Conservation (phyloP, 1,139 yeast genomes). For the Taphrina communis region DNA sequence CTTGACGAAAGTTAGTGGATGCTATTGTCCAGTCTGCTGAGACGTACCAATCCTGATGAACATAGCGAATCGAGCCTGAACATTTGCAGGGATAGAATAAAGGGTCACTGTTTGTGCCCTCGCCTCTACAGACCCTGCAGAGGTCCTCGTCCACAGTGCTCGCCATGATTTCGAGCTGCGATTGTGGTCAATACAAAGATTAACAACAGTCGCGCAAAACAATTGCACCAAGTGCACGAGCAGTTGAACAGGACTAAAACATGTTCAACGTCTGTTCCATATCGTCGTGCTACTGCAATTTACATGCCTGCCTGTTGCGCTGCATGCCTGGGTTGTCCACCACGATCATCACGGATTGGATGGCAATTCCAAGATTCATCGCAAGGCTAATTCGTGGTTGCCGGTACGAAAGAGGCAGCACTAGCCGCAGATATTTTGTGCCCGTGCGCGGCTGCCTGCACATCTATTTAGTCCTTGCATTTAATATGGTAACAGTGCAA, state of each 20-base stretch:
- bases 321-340: too few relatives aligned
- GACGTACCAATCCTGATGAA: constrained; percentile 80
- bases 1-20: constrained; percentile 45
- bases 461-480: not conserved
- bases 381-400: too few relatives aligned
- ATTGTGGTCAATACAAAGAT: not conserved
- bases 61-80: constrained; percentile 88
- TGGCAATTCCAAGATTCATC: too few relatives aligned
- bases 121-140: constrained; percentile 95
- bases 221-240: too few relatives aligned
- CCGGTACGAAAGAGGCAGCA: not conserved
- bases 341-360: too few relatives aligned
- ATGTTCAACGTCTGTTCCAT: not conserved
- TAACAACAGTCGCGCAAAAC: not conserved
- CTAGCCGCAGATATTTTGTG: not conserved
- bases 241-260: not conserved
- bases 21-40: not conserved
- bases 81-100: constrained; percentile 91
- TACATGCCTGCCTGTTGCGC: too few relatives aligned
- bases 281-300: not conserved
- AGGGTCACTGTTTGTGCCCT: constrained; percentile 78
- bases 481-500: not conserved
- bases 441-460: not conserved
- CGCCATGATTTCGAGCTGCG: not conserved
- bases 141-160: constrained; percentile 55